Base-by-base conservation (phyloP, 352 stramenopile genomes). In the Phytophthora cryptogea region DNA sequence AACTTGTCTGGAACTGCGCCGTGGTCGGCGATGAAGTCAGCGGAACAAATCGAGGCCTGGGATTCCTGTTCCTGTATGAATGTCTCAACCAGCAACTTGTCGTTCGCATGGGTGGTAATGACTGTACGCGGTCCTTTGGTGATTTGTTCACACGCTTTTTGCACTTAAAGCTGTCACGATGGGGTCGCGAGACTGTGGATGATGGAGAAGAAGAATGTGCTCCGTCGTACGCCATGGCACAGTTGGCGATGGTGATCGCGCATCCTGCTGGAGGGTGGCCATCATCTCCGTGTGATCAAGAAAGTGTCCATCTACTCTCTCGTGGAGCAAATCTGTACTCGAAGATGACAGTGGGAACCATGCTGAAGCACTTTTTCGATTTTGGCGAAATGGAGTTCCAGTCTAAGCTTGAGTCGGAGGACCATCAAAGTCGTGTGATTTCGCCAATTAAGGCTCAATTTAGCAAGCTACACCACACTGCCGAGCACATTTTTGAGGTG, bases 281-380 rank as follows among this genome's bases (percentile, higher is more conserved):
- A 7, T 61, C 56, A 20, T 81, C 83, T 13, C 83, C 87, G 1
- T 86, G 68, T 14, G 87, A 96, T 50, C 59, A 64, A 37, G 85
- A 92, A 55, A 92, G 80, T 48, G 70, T 67, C 4, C 65, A 83
- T 17, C 68, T 93, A 69, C 69, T 96, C 0, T 86, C 82, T 30
- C 83, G 72, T 41, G 87, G 87, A 16, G 81, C 83, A 11, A 92
- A 94, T 50, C 58, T 96, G 56, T 94, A 94, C 56, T 92, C 85
- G 0, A 92, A 93, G 58, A 68, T 76, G 63, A 89, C 83, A 9
- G 84, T 89, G 30, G 83, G 80, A 8, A 87, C 83, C 14, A 58
- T 90, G n/a, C 52, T 94, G 3, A 94, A 94, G 50, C 70, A 80
- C 43, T 96, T 96, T 65, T 94, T 96, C 36, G 85, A 94, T 46